Evolutionary conservation across 1,284 basidiomycete genomes (phyloP).

Genomic region (Pterula multifida): DNA sequence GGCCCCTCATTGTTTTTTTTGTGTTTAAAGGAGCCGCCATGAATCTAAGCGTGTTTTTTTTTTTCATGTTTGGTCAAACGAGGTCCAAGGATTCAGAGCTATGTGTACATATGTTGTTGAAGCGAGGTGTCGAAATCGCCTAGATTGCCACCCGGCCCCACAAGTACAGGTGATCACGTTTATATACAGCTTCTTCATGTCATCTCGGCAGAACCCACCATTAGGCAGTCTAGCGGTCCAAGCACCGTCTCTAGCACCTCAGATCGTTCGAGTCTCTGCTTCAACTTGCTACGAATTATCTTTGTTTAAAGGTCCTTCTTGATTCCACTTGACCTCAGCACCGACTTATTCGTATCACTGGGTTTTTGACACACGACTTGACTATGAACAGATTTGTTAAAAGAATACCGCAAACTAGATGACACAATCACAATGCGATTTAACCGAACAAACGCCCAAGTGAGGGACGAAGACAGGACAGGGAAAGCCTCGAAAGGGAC

Average conservation of each 20-base stretch:
- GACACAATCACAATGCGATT: slow-evolving; percentile 76
- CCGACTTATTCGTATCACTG: slow-evolving; percentile 3
- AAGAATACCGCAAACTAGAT: slow-evolving; percentile 77
- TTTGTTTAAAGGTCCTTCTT: slow-evolving; percentile 64
- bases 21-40: no score
- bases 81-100: no score
- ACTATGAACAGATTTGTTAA: slow-evolving; percentile 65
- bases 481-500: slow-evolving; percentile 28
- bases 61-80: no score
- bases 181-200: no score
- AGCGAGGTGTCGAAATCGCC: no score
- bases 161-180: no score
- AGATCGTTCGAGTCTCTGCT: slow-evolving; percentile 52
- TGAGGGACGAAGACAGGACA: slow-evolving; percentile 59
- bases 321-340: slow-evolving; percentile 1
- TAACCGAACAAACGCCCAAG: slow-evolving; percentile 72
- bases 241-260: slow-evolving; percentile 43
- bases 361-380: no score
- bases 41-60: no score
- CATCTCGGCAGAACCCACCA: slow-evolving; percentile 26
- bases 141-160: no score
- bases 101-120: no score
- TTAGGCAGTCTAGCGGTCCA: slow-evolving; percentile 62
- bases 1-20: no score
- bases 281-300: slow-evolving; percentile 71